phyloP scores from a whole-genome alignment of 176 grass and related monocot species.

The Phyllostachys edulis region DNA sequence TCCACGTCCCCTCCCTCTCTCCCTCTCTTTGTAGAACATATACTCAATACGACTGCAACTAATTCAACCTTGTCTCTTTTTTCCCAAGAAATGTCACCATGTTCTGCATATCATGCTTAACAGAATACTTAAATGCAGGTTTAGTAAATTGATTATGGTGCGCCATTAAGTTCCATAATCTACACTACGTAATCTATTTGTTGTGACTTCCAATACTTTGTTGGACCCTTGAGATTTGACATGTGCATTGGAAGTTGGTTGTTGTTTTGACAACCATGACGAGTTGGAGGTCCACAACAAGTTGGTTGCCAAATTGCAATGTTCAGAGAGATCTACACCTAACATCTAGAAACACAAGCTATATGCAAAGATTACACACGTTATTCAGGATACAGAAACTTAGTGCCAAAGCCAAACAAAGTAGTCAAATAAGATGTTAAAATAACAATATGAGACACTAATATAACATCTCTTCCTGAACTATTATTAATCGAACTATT shows the following conservation, averaged over 20 bases:
- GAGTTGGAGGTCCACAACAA: not conserved
- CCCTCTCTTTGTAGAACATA: not conserved
- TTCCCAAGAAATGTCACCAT: conserved; percentile 15
- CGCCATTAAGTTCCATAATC: conserved; percentile 1
- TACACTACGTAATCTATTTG: not conserved
- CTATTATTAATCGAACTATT: not conserved
- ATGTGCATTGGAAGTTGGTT: not conserved
- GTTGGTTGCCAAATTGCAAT: not conserved
- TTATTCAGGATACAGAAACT: not conserved
- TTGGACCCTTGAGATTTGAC: not conserved
- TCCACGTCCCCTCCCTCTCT: not conserved
- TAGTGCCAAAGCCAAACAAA: not conserved
- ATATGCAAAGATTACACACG: not conserved
- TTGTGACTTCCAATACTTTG: not conserved
- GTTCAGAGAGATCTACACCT: not conserved
- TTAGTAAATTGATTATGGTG: not conserved
- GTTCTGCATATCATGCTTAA: conserved; percentile 10
- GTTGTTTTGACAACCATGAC: conserved; percentile 2
- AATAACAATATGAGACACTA: not conserved
- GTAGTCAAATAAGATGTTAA: not conserved
- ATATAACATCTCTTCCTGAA: not conserved
- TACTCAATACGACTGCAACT: not conserved
- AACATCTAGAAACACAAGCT: not conserved
- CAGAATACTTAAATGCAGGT: conserved; percentile 6
- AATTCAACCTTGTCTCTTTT: not conserved